Conservation (phyloP, 2,329 filamentous ascomycete genomes). For the Aspergillus awamori region DNA sequence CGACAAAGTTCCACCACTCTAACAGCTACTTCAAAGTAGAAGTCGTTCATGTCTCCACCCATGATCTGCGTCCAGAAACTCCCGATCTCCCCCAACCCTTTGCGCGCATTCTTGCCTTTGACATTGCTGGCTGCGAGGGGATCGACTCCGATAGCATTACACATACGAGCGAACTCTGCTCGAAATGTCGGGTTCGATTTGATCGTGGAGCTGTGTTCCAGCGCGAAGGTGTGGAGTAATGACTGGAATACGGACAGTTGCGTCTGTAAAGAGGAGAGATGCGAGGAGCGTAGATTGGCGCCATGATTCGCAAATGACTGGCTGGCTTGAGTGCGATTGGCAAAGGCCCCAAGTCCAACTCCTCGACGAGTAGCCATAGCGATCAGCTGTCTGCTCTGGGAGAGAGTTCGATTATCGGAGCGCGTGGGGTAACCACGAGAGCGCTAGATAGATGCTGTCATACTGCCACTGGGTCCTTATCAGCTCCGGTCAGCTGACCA, state of each 20-base stretch:
- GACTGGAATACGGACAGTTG: constrained; percentile 97
- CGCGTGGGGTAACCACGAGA: background rate
- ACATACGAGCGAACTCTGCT: constrained; percentile 98
- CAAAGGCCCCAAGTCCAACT: constrained; percentile 88
- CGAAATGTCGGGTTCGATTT: constrained; percentile 93
- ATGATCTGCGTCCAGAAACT: constrained; percentile 93
- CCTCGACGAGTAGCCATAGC: constrained; percentile 58
- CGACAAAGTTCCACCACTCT: constrained; percentile 91
- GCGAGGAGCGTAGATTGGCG: constrained; percentile 78
- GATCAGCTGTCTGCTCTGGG: background rate
- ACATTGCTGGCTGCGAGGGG: constrained; percentile 73
- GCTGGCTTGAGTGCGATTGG: constrained; percentile 78
- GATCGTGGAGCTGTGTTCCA: constrained; percentile 93
- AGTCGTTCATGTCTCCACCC: constrained; percentile 91
- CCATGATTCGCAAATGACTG: constrained; percentile 92
- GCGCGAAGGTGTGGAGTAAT: constrained; percentile 89
- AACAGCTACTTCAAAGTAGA: constrained; percentile 98
- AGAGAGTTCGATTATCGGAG: background rate
- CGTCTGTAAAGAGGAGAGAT: constrained; percentile 83
- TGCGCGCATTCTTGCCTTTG: constrained; percentile 52
- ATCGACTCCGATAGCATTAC: constrained; percentile 92
- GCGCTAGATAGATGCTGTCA: constrained; percentile 1
- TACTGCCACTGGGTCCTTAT: constrained; percentile 16
- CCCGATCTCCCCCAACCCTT: constrained; percentile 52
- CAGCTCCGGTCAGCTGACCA: constrained; percentile 23